Percentiles rank a stretch among this genome's conserved stretches.
phyloP scores from a whole-genome alignment of 768 basidiomycete genomes.

The Porpolomopsis calyptriformis region DNA sequence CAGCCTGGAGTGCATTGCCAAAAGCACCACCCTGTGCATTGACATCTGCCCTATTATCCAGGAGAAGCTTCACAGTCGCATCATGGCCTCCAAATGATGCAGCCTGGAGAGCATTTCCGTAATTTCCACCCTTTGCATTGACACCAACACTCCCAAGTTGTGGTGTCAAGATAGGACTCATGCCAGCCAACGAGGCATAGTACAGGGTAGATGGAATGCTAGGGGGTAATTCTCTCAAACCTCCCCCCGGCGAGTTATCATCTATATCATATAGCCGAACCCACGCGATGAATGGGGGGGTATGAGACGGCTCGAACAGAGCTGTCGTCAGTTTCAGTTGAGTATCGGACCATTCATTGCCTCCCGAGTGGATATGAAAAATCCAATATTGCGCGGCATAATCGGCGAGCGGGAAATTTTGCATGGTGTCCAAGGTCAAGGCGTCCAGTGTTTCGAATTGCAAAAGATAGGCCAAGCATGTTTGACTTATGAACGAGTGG shows the following conservation, averaged over 20 bases:
- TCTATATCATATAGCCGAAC: no score
- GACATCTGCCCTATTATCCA: not conserved
- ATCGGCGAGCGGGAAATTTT: not conserved
- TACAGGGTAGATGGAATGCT: not conserved
- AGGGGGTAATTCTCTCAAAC: not conserved
- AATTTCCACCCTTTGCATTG: slow-evolving; percentile 8
- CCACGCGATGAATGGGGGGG: not conserved
- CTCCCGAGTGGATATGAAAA: not conserved
- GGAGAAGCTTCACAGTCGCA: not conserved
- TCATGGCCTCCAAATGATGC: not conserved
- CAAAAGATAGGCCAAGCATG: slow-evolving; percentile 1
- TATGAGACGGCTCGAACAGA: not conserved
- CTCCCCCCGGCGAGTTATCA: not conserved
- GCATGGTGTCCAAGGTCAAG: not conserved
- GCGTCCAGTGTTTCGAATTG: not conserved
- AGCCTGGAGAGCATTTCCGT: not conserved
- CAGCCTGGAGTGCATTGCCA: not conserved
- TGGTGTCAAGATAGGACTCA: not conserved
- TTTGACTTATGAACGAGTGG: not conserved
- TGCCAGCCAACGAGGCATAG: not conserved
- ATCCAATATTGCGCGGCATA: slow-evolving; percentile 4
- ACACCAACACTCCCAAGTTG: slow-evolving; percentile 20
- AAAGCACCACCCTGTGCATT: not conserved
- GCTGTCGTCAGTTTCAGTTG: not conserved
- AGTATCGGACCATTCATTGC: not conserved